Evolutionary conservation across 306 rosid species (phyloP).

Genomic region (Lagenaria siceraria): DNA sequence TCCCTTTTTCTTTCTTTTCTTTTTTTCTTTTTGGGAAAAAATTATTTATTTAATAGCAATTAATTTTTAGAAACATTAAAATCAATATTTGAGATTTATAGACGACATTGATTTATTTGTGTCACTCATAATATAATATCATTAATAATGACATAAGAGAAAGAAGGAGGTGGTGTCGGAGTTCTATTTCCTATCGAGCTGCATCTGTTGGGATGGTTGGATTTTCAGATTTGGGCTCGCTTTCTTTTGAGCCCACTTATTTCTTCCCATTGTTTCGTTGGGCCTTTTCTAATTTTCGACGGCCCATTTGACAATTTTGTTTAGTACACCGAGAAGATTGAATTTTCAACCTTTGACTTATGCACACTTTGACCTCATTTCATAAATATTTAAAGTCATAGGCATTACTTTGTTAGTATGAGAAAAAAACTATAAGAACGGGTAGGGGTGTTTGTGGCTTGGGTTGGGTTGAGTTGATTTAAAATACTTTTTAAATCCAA

Average conservation of each 20-base stretch:
- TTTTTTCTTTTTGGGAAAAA: no score
- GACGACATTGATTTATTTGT: neutral
- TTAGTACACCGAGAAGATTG: no score
- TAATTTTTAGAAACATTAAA: neutral
- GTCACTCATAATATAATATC: neutral
- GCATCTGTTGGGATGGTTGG: neutral
- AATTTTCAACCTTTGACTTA: no score
- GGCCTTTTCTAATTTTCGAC: neutral
- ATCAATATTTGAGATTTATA: neutral
- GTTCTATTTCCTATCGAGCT: neutral
- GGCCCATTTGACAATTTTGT: neutral
- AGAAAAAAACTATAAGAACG: no score
- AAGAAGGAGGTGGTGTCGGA: neutral
- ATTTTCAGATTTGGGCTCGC: neutral
- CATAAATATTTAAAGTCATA: neutral
- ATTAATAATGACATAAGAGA: neutral
- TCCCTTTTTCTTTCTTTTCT: no score
- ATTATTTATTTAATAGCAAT: neutral
- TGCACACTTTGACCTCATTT: neutral
- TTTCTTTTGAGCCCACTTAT: neutral
- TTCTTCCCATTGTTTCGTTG: neutral
- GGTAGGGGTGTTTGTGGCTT: no score
- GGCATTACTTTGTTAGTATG: no score
- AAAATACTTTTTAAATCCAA: no score
- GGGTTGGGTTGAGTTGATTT: no score